Conservation (phyloP, 331 rosid genomes). For the Prunus yedoensis region DNA sequence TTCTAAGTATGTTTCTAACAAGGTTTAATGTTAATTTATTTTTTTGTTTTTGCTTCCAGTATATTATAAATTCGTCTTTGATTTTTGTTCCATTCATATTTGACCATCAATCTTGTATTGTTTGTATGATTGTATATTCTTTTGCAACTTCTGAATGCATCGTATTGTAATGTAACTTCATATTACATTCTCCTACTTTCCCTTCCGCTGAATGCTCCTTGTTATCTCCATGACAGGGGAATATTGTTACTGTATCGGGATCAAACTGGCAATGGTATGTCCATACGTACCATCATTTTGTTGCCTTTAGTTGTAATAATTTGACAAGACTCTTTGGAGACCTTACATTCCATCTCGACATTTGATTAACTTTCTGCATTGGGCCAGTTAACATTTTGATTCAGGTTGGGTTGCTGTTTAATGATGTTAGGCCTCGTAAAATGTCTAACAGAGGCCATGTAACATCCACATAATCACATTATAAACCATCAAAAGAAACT, state of each 20-base stretch:
- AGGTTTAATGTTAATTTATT: neutral
- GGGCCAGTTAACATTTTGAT: neutral
- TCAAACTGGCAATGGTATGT: conserved; percentile 87
- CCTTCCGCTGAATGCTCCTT: conserved; percentile 16
- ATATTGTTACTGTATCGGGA: conserved; percentile 69
- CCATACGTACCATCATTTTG: conserved; percentile 14
- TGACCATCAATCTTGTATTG: neutral
- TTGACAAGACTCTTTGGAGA: neutral
- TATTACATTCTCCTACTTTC: neutral
- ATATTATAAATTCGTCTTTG: conserved; percentile 4
- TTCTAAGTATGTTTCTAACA: conserved; percentile 63
- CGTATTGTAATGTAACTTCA: neutral
- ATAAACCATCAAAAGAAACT: neutral
- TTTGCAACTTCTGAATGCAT: neutral
- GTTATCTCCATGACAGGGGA: conserved; percentile 57
- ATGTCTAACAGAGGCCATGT: neutral
- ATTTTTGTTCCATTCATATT: neutral
- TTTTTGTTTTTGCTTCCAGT: conserved; percentile 1
- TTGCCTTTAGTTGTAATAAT: conserved; percentile 6
- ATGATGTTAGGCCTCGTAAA: neutral
- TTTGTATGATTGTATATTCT: neutral
- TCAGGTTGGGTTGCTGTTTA: neutral
- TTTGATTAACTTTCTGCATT: neutral
- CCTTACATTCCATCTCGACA: neutral
- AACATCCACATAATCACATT: neutral